Conservation (phyloP, 2,329 filamentous ascomycete species). For the Periglandula ipomoeae region DNA sequence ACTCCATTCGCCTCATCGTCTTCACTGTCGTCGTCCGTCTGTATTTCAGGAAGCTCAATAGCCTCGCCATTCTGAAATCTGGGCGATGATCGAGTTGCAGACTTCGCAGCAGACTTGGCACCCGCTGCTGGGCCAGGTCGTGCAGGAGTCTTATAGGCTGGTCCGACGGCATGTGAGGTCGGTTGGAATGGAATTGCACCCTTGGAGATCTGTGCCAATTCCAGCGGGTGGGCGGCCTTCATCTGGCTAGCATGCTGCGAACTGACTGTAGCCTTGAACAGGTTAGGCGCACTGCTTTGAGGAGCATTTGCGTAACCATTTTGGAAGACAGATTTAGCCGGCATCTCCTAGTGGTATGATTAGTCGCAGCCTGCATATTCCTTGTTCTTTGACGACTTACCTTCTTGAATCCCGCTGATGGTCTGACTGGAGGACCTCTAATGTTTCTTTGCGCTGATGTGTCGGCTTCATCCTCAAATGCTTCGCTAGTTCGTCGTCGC, state of each 20-base stretch:
- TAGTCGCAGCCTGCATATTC: neutral
- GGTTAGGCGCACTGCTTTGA: constrained; percentile 40
- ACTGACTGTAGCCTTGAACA: constrained; percentile 59
- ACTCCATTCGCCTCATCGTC: constrained; percentile 50
- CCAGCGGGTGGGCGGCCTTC: constrained; percentile 60
- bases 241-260: constrained; percentile 57
- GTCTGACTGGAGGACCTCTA: constrained; percentile 78
- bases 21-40: constrained; percentile 87
- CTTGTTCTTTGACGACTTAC: constrained; percentile 32
- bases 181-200: constrained; percentile 85
- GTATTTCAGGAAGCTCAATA: constrained; percentile 89
- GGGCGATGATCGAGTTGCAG: constrained; percentile 61
- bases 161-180: constrained; percentile 45
- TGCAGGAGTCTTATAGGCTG: constrained; percentile 61
- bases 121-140: constrained; percentile 35
- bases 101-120: constrained; percentile 50
- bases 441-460: constrained; percentile 49
- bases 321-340: constrained; percentile 50
- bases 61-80: constrained; percentile 81
- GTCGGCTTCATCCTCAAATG: constrained; percentile 54
- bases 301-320: constrained; percentile 53
- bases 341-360: constrained; percentile 39
- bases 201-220: constrained; percentile 82
- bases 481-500: constrained; percentile 68
- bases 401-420: constrained; percentile 63